Evolutionary conservation across 352 stramenopile species (phyloP), one percentile per base, ranked within the genome.

Genomic region (Globisporangium spiculum): DNA sequence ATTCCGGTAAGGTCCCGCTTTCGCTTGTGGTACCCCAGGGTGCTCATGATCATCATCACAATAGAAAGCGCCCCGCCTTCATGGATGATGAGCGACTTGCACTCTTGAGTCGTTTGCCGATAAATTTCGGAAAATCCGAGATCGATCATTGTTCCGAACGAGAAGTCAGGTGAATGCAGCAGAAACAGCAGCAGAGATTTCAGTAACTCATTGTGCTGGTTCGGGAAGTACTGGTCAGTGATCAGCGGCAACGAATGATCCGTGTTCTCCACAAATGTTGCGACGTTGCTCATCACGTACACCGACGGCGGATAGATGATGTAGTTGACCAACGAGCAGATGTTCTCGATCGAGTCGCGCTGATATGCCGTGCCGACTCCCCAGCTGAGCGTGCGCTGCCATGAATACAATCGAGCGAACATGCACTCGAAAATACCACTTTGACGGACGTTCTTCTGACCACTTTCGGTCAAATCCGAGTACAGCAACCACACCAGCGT

Each of bases 21-120:
- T 24, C 88, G 87, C 65, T 92, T 92, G 76, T 96, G 88, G 57
- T 96, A 96, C 4, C 86, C 86, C 32, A 96, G 61, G 1, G 84
- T 91, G 50, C 84, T 85, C 86, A 94, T 92, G 46, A 94, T 75
- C 80, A 91, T 93, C 86, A 96, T 94, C 18, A 93, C 77, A 24
- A 96, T 89, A 9, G 88, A 94, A 4, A 96, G 72, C n/a, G 88
- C 81, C 10, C 88, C 88, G 7, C 84, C 88, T 75, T 96, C 86
- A 69, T 90, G 77, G 41, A 93, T 79, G 44, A 92, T 78, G 24
- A 92, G 76, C 12, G 73, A 75, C 7, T 63, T 77, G 24, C 74
- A 79, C 41, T 82, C 84, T 69, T 90, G 73, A 1, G 79, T 86
- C 22, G 80, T 84, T 60, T 96, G 88, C 2, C 88, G 80, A 56